A percentile compares a stretch with the other conserved stretches of the same genome.
These are phyloP conservation scores for Lolium rigidum DNA, from an alignment of 176 grass and related monocot species.

Conservation along the genomic window DNA sequence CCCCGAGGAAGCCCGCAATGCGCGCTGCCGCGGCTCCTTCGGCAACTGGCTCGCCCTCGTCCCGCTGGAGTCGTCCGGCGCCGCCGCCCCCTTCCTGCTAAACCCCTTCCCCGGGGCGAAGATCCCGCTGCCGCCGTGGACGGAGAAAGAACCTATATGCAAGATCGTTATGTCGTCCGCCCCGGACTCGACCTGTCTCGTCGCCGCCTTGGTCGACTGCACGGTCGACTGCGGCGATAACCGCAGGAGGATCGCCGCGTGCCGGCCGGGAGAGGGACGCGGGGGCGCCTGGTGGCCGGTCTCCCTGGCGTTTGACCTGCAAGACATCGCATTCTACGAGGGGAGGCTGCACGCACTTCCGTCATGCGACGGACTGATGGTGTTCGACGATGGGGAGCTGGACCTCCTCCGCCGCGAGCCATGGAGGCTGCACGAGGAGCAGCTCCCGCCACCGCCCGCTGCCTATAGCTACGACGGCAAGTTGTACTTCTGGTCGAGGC, in stretches of 20 bases:
- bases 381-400: neutral
- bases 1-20: neutral
- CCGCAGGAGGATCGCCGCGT: neutral
- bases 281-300: neutral
- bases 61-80: neutral
- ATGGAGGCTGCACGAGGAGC: neutral
- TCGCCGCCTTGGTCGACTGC: neutral
- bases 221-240: neutral
- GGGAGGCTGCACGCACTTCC: neutral
- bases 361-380: neutral
- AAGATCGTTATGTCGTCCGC: neutral
- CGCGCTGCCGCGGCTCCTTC: neutral
- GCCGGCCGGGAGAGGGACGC: neutral
- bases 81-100: neutral
- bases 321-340: neutral
- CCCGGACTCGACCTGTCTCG: neutral
- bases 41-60: neutral
- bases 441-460: neutral
- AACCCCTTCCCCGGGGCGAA: neutral
- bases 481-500: neutral
- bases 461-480: neutral
- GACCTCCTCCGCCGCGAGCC: neutral
- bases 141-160: neutral
- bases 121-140: neutral
- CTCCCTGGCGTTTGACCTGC: neutral